These are phyloP conservation scores for Hymenoscyphus salicellus DNA, from an alignment of 2,329 filamentous ascomycete genomes.

Conservation along the genomic window DNA sequence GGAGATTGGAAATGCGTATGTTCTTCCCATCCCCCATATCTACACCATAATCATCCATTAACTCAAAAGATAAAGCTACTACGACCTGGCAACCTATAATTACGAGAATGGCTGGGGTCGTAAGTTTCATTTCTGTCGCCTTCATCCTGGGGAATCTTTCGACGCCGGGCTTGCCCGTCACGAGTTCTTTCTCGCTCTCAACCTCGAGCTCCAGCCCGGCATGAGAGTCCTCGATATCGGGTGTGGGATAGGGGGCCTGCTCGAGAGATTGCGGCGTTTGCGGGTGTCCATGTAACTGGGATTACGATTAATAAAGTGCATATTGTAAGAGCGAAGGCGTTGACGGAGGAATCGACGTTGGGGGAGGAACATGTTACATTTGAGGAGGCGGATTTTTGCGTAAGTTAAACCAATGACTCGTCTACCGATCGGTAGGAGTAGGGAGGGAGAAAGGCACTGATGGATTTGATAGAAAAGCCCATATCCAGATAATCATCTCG, in stretches of 20 bases:
- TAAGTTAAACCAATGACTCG: no score
- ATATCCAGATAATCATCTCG: constrained; percentile 3
- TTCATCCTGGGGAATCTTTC: constrained; percentile 4
- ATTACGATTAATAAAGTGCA: constrained; percentile 7
- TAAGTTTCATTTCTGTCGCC: constrained; percentile 9
- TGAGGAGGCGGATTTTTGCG: constrained; percentile 3
- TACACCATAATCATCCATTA: background rate
- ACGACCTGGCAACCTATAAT: constrained; percentile 8
- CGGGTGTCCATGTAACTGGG: constrained; percentile 3
- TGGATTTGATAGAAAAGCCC: background rate
- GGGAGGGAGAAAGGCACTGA: no score
- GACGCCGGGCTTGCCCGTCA: constrained; percentile 7
- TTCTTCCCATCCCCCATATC: no score
- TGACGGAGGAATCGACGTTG: background rate
- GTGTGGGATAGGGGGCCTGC: constrained; percentile 7
- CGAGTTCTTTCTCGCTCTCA: constrained; percentile 8
- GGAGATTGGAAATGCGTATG: background rate
- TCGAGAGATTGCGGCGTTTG: background rate
- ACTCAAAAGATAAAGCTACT: background rate
- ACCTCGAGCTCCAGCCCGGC: background rate
- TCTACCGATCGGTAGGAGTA: no score
- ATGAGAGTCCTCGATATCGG: constrained; percentile 9
- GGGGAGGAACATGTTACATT: constrained; percentile 6
- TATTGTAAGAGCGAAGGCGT: background rate
- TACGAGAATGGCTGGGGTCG: constrained; percentile 11